Conservation (phyloP, 1,284 basidiomycete genomes). For the Calocybe gambosa region DNA sequence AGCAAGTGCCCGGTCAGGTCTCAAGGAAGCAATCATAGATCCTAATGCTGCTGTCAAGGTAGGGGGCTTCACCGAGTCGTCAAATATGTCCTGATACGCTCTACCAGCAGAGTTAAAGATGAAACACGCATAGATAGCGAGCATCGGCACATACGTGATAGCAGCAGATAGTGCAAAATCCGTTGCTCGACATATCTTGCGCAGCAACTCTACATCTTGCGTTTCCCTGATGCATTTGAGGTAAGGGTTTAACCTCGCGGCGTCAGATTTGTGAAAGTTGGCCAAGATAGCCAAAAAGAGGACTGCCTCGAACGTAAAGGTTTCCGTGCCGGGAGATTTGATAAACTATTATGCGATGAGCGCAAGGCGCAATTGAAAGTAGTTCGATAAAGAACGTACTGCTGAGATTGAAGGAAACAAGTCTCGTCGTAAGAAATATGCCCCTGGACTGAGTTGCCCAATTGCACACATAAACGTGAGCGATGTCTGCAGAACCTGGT, state of each 20-base stretch:
- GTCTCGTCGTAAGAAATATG: conserved; percentile 58
- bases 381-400: conserved; percentile 28
- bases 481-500: conserved; percentile 48
- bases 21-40: conserved; percentile 42
- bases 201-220: conserved; percentile 44
- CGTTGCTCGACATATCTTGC: conserved; percentile 48
- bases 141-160: conserved; percentile 38
- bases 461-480: conserved; percentile 52
- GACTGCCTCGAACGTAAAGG: conserved; percentile 51
- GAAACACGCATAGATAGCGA: not conserved
- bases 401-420: conserved; percentile 47
- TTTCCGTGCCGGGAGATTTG: conserved; percentile 44
- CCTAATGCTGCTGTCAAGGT: conserved; percentile 43
- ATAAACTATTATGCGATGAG: too few relatives aligned
- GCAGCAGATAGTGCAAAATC: conserved; percentile 44
- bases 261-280: conserved; percentile 65
- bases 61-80: conserved; percentile 40
- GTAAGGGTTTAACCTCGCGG: conserved; percentile 59
- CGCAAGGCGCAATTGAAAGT: not conserved
- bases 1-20: conserved; percentile 49
- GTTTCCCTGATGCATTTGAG: conserved; percentile 44
- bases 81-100: conserved; percentile 48
- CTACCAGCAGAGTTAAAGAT: conserved; percentile 23
- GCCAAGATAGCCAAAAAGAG: conserved; percentile 52
- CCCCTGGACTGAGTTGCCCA: conserved; percentile 58